Conservation (phyloP, 306 rosid genomes). For the Parietaria judaica region DNA sequence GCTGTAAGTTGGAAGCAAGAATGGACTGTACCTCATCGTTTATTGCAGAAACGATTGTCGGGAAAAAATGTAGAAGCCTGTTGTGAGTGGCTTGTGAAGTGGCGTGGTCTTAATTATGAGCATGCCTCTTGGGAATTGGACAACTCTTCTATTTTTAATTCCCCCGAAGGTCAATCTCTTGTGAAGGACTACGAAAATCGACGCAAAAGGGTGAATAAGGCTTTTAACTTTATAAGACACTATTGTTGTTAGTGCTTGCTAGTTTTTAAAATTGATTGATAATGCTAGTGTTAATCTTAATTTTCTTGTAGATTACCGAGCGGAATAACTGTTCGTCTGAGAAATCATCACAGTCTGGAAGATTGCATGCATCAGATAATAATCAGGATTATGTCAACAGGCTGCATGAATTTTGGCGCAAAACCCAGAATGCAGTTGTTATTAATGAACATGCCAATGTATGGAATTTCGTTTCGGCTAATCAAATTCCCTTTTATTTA, state of each 20-base stretch:
- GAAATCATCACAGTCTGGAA: slow-evolving; percentile 28
- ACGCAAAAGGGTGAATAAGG: slow-evolving; percentile 26
- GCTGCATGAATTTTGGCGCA: slow-evolving; percentile 40
- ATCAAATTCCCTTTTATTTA: background rate
- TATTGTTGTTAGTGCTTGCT: too few species aligned
- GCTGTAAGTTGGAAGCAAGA: slow-evolving; percentile 34
- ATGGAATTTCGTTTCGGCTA: background rate
- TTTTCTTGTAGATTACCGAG: slow-evolving; percentile 37
- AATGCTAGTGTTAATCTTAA: background rate
- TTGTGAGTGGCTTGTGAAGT: slow-evolving; percentile 67
- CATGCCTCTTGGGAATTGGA: slow-evolving; percentile 68
- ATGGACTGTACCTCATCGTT: slow-evolving; percentile 60
- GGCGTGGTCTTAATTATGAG: slow-evolving; percentile 59
- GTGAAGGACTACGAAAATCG: slow-evolving; percentile 44
- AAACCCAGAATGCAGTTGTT: slow-evolving; percentile 43
- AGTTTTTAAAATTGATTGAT: background rate
- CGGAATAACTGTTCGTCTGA: slow-evolving; percentile 19
- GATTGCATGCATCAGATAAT: slow-evolving; percentile 22
- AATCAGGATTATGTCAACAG: slow-evolving; percentile 38
- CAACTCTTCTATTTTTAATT: slow-evolving; percentile 35
- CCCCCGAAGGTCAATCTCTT: slow-evolving; percentile 39
- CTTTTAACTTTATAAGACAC: background rate
- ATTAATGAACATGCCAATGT: slow-evolving; percentile 49
- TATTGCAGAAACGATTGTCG: slow-evolving; percentile 45
- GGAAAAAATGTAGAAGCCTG: slow-evolving; percentile 26